phyloP scores from a whole-genome alignment of 306 rosid genomes.

The Inga leiocalycina region DNA sequence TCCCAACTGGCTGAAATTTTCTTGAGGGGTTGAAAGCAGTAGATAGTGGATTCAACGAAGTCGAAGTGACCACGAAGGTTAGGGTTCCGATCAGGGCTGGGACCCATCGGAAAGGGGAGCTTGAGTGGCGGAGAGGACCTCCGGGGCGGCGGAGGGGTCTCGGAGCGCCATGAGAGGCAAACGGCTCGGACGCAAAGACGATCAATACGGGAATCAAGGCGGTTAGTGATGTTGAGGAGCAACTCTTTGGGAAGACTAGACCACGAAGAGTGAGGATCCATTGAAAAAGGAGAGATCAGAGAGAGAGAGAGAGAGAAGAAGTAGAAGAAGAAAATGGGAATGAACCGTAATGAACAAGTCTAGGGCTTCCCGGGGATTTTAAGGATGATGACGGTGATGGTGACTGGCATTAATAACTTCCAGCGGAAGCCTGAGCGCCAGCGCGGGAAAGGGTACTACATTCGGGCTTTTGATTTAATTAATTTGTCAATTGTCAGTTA shows the following conservation, averaged over 20 bases:
- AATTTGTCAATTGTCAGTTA: too few relatives aligned
- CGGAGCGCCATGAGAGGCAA: not conserved
- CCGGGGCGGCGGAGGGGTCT: not conserved
- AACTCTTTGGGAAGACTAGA: not conserved
- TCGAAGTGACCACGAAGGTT: not conserved
- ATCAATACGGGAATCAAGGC: not conserved
- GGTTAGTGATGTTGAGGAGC: not conserved
- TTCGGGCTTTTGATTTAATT: too few relatives aligned
- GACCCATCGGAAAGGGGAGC: conserved; percentile 7
- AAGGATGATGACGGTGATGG: too few relatives aligned
- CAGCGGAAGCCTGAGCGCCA: too few relatives aligned
- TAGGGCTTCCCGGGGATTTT: too few relatives aligned
- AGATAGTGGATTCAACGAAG: not conserved
- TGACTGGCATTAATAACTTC: too few relatives aligned
- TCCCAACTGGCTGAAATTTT: not conserved
- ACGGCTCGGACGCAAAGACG: not conserved
- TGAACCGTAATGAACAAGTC: too few relatives aligned
- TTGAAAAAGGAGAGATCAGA: not conserved
- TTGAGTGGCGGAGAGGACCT: not conserved
- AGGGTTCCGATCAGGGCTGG: not conserved
- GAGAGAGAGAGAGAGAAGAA: not conserved
- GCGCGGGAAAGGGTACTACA: too few relatives aligned
- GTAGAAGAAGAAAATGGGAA: not conserved
- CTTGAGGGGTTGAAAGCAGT: not conserved
- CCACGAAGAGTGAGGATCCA: not conserved